These are phyloP conservation scores for Suillus weaverae DNA, from an alignment of 768 basidiomycete genomes.

Conservation along the genomic window DNA sequence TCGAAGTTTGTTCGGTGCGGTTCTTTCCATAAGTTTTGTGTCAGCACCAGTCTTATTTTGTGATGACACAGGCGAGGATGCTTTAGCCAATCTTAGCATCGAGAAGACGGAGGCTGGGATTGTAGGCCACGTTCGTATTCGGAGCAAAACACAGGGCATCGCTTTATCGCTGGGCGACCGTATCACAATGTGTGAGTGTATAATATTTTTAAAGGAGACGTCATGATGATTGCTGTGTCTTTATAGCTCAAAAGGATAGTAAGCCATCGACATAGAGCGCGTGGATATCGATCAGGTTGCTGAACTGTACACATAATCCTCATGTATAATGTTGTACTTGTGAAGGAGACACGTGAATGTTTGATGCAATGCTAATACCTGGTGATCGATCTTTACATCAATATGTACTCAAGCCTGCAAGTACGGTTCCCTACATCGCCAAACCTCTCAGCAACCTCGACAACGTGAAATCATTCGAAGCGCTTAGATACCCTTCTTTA, in stretches of 20 bases:
- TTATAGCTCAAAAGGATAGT: not conserved
- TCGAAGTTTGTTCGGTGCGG: constrained; percentile 80
- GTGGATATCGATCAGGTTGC: not conserved
- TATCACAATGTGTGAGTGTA: not conserved
- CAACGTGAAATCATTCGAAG: constrained; percentile 39
- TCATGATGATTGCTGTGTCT: not conserved
- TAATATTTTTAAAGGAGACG: not conserved
- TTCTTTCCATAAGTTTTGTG: not conserved
- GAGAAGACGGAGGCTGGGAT: constrained; percentile 81
- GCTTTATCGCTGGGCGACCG: constrained; percentile 38
- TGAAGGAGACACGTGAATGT: not conserved
- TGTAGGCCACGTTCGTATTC: constrained; percentile 62
- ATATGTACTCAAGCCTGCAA: not conserved
- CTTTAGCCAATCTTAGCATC: constrained; percentile 86
- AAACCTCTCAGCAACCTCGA: constrained; percentile 38
- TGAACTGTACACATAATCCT: not conserved
- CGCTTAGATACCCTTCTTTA: constrained; percentile 16
- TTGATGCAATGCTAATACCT: not conserved
- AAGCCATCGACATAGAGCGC: not conserved
- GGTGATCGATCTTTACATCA: not conserved
- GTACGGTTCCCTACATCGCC: not conserved
- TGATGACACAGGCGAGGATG: constrained; percentile 74
- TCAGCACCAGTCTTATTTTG: not conserved
- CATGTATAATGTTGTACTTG: not conserved
- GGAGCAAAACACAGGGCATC: constrained; percentile 94